phyloP scores from a whole-genome alignment of 2,329 filamentous ascomycete species.

The Juglanconis oblonga region DNA sequence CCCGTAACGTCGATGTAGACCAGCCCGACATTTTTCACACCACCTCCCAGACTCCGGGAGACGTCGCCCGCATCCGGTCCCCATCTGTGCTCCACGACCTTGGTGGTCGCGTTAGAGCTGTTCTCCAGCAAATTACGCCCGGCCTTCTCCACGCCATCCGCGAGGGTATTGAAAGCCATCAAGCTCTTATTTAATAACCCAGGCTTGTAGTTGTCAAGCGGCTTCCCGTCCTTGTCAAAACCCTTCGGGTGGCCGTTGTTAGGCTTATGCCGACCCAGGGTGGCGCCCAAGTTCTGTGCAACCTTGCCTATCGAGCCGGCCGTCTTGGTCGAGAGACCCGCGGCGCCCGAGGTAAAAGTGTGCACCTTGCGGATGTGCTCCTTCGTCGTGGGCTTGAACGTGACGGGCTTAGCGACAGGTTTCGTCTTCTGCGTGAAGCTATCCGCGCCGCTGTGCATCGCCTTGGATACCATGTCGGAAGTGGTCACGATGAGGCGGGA shows the following conservation, averaged over 20 bases:
- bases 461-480: slow-evolving; percentile 74
- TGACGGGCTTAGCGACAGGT: slow-evolving; percentile 75
- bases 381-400: slow-evolving; percentile 83
- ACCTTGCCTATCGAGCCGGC: slow-evolving; percentile 79
- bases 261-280: slow-evolving; percentile 60
- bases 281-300: slow-evolving; percentile 86
- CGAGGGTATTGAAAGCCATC: slow-evolving; percentile 93
- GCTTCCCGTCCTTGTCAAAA: slow-evolving; percentile 67
- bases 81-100: slow-evolving; percentile 85
- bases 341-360: slow-evolving; percentile 76
- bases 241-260: slow-evolving; percentile 51
- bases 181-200: slow-evolving; percentile 92
- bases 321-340: slow-evolving; percentile 77
- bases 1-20: slow-evolving; percentile 97
- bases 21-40: slow-evolving; percentile 92
- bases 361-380: slow-evolving; percentile 85
- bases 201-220: slow-evolving; percentile 70
- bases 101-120: slow-evolving; percentile 74
- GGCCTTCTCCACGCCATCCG: slow-evolving; percentile 88
- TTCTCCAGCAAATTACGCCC: slow-evolving; percentile 74
- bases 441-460: slow-evolving; percentile 74
- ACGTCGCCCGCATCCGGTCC: slow-evolving; percentile 81
- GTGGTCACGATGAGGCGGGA: slow-evolving; percentile 91
- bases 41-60: slow-evolving; percentile 72
- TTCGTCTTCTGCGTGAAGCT: slow-evolving; percentile 77